Percentiles rank a stretch among this genome's conserved stretches.
Evolutionary conservation across 352 stramenopile genomes (phyloP).

Genomic region (Phytophthora palmivora): DNA sequence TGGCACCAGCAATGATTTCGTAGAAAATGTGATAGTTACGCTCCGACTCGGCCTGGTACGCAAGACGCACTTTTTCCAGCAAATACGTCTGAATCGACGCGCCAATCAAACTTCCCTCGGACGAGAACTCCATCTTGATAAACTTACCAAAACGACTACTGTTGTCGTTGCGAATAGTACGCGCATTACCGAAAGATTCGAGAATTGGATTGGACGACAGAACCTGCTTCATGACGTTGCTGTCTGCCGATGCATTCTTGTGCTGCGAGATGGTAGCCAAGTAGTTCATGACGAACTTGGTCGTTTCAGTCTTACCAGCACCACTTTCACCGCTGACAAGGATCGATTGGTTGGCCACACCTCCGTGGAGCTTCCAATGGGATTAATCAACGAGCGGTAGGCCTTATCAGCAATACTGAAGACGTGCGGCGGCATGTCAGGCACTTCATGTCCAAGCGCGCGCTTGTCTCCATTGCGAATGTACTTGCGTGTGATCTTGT

Average conservation of each 20-base stretch:
- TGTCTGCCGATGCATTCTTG: constrained; percentile 58
- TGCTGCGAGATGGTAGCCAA: constrained; percentile 90
- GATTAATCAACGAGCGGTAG: constrained; percentile 83
- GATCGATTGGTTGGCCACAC: constrained; percentile 89
- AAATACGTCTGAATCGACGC: constrained; percentile 96
- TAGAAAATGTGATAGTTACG: constrained; percentile 98
- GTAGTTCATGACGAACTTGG: constrained; percentile 97
- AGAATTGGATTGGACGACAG: constrained; percentile 98
- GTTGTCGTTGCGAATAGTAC: constrained; percentile 98
- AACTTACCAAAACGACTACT: constrained; percentile 97
- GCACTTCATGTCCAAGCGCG: constrained; percentile 63
- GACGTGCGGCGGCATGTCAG: constrained; percentile 90
- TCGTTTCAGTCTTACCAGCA: constrained; percentile 97
- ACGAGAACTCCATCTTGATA: constrained; percentile 96
- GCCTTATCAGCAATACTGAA: constrained; percentile 92
- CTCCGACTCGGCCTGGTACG: constrained; percentile 93
- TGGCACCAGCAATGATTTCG: constrained; percentile 88
- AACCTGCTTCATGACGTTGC: constrained; percentile 91
- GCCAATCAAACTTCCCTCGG: constrained; percentile 79
- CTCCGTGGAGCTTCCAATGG: constrained; percentile 43
- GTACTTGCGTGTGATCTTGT: constrained; percentile 90
- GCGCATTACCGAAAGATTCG: constrained; percentile 99
- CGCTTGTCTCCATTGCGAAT: constrained; percentile 85
- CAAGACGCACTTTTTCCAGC: constrained; percentile 96
- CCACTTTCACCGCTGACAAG: constrained; percentile 93